Percentiles rank a stretch among this genome's conserved stretches.
These are phyloP conservation scores for Stagonosporopsis cucurbitacearum DNA, from an alignment of 2,329 filamentous ascomycete genomes.

Conservation along the genomic window DNA sequence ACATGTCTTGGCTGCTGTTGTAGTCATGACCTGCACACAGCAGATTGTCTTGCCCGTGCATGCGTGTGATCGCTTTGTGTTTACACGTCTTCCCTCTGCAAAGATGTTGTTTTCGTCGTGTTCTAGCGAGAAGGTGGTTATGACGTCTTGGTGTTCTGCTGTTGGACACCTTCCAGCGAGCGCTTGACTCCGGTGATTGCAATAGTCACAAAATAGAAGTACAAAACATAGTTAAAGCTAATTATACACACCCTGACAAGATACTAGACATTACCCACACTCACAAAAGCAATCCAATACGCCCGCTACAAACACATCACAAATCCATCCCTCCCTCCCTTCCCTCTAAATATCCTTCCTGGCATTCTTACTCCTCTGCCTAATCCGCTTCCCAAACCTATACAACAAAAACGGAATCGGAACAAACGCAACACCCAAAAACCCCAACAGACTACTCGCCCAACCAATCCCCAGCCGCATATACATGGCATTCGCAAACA, in stretches of 20 bases:
- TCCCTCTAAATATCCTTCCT: constrained; percentile 48
- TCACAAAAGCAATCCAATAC: constrained; percentile 18
- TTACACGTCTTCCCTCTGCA: too few species aligned
- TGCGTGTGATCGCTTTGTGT: too few species aligned
- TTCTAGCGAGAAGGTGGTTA: too few species aligned
- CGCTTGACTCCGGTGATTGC: too few species aligned
- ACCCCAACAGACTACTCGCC: constrained; percentile 52
- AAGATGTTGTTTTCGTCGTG: too few species aligned
- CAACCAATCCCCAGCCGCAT: constrained; percentile 49
- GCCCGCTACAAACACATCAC: constrained; percentile 3
- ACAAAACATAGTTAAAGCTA: too few species aligned
- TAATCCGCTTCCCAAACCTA: constrained; percentile 50
- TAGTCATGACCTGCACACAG: neutral
- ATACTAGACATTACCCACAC: neutral
- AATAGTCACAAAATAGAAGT: too few species aligned
- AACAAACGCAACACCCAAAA: constrained; percentile 53
- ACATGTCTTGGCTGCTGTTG: neutral
- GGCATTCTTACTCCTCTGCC: constrained; percentile 51
- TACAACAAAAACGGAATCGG: constrained; percentile 56
- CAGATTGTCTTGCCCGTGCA: too few species aligned
- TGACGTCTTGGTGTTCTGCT: too few species aligned
- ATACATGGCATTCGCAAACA: constrained; percentile 44
- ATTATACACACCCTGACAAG: neutral
- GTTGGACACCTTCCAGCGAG: too few species aligned
- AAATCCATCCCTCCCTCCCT: neutral